Conservation (phyloP, 1,139 yeast species). For the Lodderomyces theae region DNA sequence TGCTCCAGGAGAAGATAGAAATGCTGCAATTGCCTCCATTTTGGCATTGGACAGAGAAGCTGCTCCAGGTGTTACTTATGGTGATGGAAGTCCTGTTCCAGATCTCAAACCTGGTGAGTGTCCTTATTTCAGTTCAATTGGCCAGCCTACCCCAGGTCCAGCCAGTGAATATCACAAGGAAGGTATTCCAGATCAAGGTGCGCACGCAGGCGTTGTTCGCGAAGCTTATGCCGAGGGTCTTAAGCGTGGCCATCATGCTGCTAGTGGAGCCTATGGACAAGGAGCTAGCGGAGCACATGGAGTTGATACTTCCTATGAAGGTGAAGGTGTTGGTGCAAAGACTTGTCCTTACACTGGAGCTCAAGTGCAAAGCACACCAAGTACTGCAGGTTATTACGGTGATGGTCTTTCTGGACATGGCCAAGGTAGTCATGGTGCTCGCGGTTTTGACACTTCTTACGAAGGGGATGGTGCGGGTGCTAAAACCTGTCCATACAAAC, state of each 20-base stretch:
- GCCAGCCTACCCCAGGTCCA: background rate
- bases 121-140: constrained; percentile 1
- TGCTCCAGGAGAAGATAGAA: constrained; percentile 4
- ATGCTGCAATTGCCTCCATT: constrained; percentile 4
- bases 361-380: background rate
- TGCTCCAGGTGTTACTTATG: constrained; percentile 13
- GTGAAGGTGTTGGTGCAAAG: constrained; percentile 5
- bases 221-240: constrained; percentile 1
- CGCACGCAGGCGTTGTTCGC: background rate
- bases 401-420: background rate
- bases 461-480: constrained; percentile 7
- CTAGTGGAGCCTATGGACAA: constrained; percentile 14
- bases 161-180: constrained; percentile 3
- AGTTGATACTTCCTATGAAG: constrained; percentile 1
- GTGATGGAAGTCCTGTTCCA: constrained; percentile 3
- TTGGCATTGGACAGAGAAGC: constrained; percentile 15
- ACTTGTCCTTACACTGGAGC: constrained; percentile 2
- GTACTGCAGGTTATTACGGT: background rate
- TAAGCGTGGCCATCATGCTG: constrained; percentile 9
- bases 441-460: constrained; percentile 6
- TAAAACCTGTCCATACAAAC: constrained; percentile 4
- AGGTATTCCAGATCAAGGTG: background rate
- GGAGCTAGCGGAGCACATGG: constrained; percentile 7
- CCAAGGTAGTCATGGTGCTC: constrained; percentile 9
- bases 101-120: constrained; percentile 1